These are phyloP conservation scores for Dysphania ambrosioides DNA, from an alignment of 148 eudicot genomes.

Conservation along the genomic window DNA sequence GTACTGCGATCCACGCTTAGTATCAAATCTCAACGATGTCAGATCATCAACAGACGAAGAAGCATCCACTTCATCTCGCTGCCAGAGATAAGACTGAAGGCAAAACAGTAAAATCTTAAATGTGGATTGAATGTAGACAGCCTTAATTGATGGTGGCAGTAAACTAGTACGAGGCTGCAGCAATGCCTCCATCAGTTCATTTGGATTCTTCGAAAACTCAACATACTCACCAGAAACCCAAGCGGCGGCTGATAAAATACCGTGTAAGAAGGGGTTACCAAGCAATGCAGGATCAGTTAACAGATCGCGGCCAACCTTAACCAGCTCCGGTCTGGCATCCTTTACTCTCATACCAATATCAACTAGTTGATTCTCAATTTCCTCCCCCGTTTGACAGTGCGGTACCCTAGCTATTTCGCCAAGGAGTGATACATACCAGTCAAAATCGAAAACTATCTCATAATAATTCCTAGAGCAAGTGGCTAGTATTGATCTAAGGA, in stretches of 20 bases:
- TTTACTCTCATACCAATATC: slow-evolving; percentile 96
- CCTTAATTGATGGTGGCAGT: slow-evolving; percentile 61
- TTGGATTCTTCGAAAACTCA: slow-evolving; percentile 66
- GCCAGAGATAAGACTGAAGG: slow-evolving; percentile 53
- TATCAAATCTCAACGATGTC: slow-evolving; percentile 20
- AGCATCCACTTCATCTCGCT: slow-evolving; percentile 35
- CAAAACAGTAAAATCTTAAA: slow-evolving; percentile 68
- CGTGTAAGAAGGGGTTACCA: slow-evolving; percentile 76
- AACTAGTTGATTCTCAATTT: slow-evolving; percentile 74
- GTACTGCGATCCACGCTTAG: slow-evolving; percentile 16
- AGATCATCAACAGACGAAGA: slow-evolving; percentile 26
- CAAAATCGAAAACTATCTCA: slow-evolving; percentile 71
- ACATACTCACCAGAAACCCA: slow-evolving; percentile 88
- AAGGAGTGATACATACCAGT: slow-evolving; percentile 76
- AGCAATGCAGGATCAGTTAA: slow-evolving; percentile 93
- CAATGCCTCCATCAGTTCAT: slow-evolving; percentile 75
- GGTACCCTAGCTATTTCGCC: slow-evolving; percentile 84
- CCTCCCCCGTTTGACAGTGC: slow-evolving; percentile 80
- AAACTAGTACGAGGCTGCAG: slow-evolving; percentile 89
- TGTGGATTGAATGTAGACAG: slow-evolving; percentile 76
- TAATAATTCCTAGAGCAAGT: slow-evolving; percentile 69
- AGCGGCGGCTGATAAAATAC: slow-evolving; percentile 73
- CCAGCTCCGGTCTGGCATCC: slow-evolving; percentile 78
- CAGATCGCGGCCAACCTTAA: slow-evolving; percentile 66
- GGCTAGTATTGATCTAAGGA: slow-evolving; percentile 51